These are phyloP conservation scores for Phaeosphaeriaceae sp. DNA, from an alignment of 2,329 filamentous ascomycete genomes.

Conservation along the genomic window DNA sequence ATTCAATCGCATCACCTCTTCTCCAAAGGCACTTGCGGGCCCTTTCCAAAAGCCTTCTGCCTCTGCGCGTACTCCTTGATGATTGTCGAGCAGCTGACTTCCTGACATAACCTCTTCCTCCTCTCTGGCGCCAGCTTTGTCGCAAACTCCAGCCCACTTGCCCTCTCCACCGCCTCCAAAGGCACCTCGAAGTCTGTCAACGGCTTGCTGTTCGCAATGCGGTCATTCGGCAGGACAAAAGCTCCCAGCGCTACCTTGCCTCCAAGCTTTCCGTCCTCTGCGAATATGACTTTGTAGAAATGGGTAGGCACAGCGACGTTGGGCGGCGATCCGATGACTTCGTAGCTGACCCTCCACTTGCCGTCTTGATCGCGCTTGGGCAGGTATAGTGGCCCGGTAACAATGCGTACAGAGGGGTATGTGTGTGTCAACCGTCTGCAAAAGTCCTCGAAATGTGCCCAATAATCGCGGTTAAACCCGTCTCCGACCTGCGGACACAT, in stretches of 20 bases:
- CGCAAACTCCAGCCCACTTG: conserved; percentile 91
- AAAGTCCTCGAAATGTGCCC: conserved; percentile 98
- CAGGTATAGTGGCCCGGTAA: conserved; percentile 93
- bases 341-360: conserved; percentile 95
- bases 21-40: conserved; percentile 1
- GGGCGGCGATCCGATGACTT: conserved; percentile 92
- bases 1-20: not conserved
- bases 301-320: conserved; percentile 96
- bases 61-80: conserved; percentile 78
- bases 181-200: conserved; percentile 94
- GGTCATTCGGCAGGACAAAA: conserved; percentile 93
- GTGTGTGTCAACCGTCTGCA: conserved; percentile 80
- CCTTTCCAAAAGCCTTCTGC: conserved; percentile 57
- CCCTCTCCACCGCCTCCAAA: conserved; percentile 88
- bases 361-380: conserved; percentile 86
- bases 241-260: conserved; percentile 81
- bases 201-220: conserved; percentile 86
- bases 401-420: conserved; percentile 88
- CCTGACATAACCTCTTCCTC: conserved; percentile 81
- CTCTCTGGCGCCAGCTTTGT: conserved; percentile 76
- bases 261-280: conserved; percentile 78
- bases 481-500: conserved; percentile 99
- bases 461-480: conserved; percentile 99
- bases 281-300: conserved; percentile 99
- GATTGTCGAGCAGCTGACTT: conserved; percentile 82